Conservation (phyloP, 768 basidiomycete genomes). For the Exsudoporus frostii region DNA sequence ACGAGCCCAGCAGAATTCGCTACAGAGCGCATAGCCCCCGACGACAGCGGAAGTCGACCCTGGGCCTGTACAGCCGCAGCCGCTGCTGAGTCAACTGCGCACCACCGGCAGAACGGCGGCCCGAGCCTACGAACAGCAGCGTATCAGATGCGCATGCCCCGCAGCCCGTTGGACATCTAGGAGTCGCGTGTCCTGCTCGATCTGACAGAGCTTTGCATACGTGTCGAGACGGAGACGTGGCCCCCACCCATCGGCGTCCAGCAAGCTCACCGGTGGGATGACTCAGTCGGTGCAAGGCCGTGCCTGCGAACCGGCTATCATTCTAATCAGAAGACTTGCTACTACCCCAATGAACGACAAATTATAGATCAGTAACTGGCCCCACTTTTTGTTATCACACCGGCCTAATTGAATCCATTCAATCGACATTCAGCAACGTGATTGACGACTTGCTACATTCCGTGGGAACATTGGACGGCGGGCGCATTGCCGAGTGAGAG, state of each 20-base stretch:
- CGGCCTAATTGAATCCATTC: neutral
- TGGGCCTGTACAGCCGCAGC: slow-evolving; percentile 5
- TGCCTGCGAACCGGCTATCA: neutral
- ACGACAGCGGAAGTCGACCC: slow-evolving; percentile 16
- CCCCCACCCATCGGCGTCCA: slow-evolving; percentile 9
- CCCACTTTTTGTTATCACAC: neutral
- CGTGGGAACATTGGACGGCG: neutral
- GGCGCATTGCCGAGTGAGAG: neutral
- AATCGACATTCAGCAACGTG: neutral
- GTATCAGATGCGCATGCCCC: slow-evolving; percentile 5
- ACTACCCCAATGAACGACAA: no score
- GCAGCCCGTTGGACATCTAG: neutral
- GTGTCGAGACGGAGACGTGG: neutral
- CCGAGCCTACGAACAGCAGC: slow-evolving; percentile 1
- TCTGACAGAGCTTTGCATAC: neutral
- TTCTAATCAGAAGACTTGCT: slow-evolving; percentile 12
- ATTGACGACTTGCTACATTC: no score
- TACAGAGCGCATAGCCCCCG: slow-evolving; percentile 6
- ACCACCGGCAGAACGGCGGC: slow-evolving; percentile 6
- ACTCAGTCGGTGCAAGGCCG: slow-evolving; percentile 9
- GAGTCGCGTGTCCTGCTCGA: neutral
- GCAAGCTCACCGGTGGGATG: slow-evolving; percentile 14
- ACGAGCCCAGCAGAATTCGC: neutral
- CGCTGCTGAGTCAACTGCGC: slow-evolving; percentile 2
- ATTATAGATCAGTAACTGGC: no score